Percentiles rank a stretch among this genome's conserved stretches.
These are phyloP conservation scores for Lasiodiplodia hormozganensis DNA, from an alignment of 2,329 filamentous ascomycete species.

Conservation along the genomic window DNA sequence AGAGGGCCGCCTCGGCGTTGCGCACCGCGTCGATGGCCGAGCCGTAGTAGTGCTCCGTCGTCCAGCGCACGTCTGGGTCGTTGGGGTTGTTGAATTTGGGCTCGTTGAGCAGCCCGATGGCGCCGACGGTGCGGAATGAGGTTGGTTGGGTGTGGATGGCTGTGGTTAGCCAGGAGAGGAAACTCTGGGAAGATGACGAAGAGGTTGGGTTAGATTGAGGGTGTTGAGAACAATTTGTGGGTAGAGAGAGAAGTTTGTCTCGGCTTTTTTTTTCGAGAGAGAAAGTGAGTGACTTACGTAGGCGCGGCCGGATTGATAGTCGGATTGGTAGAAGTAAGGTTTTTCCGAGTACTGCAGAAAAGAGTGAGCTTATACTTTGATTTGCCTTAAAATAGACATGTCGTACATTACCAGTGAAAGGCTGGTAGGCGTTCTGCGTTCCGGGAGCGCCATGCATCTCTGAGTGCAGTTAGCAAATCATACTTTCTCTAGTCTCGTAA, in stretches of 20 bases:
- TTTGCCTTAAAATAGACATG: background rate
- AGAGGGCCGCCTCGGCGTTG: slow-evolving; percentile 48
- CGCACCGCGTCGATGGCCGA: slow-evolving; percentile 56
- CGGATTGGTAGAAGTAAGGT: slow-evolving; percentile 61
- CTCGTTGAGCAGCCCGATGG: slow-evolving; percentile 66
- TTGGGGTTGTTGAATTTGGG: slow-evolving; percentile 43
- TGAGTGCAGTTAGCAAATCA: background rate
- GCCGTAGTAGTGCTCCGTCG: slow-evolving; percentile 52
- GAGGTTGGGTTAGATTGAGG: background rate
- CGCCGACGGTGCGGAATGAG: slow-evolving; percentile 63
- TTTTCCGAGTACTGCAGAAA: slow-evolving; percentile 41
- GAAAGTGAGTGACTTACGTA: slow-evolving; percentile 25
- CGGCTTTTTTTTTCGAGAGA: background rate
- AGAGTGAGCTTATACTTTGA: background rate
- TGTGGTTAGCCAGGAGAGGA: slow-evolving; percentile 63
- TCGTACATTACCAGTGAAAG: slow-evolving; percentile 55
- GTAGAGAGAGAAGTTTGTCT: background rate
- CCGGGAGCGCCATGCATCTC: slow-evolving; percentile 56
- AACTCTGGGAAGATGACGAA: slow-evolving; percentile 38
- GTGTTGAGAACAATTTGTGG: too few species aligned
- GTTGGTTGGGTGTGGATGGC: slow-evolving; percentile 55
- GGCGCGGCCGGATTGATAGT: slow-evolving; percentile 64
- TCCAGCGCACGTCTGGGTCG: slow-evolving; percentile 17
- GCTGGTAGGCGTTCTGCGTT: slow-evolving; percentile 55
- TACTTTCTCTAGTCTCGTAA: background rate